Percentiles rank a stretch among this genome's conserved stretches.
Conservation (phyloP, 331 rosid genomes). For the Malus hybrid region DNA sequence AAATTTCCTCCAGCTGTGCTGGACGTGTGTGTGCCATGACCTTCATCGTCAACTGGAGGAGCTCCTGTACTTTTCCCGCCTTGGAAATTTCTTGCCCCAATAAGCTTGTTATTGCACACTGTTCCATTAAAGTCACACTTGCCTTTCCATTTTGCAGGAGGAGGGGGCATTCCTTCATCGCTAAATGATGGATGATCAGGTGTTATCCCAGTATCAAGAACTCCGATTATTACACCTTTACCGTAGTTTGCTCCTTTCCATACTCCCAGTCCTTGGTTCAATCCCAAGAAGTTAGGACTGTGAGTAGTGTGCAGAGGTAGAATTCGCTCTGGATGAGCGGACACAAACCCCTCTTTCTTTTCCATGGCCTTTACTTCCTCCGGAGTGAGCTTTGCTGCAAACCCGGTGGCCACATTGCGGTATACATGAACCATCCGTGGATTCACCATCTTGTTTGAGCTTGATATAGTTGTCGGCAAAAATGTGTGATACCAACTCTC, state of each 20-base stretch:
- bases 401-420: conserved; percentile 37
- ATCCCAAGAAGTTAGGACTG: conserved; percentile 58
- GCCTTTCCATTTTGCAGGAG: conserved; percentile 64
- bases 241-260: conserved; percentile 51
- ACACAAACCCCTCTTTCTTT: conserved; percentile 42
- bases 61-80: neutral
- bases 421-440: conserved; percentile 32
- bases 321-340: conserved; percentile 25
- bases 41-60: conserved; percentile 42
- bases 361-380: conserved; percentile 43
- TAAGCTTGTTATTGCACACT: conserved; percentile 50
- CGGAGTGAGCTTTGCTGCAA: conserved; percentile 43
- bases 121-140: conserved; percentile 41
- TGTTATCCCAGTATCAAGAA: conserved; percentile 50
- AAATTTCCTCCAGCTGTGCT: conserved; percentile 60
- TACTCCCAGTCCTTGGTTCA: conserved; percentile 33
- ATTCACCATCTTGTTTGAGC: neutral
- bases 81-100: conserved; percentile 21
- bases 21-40: conserved; percentile 78
- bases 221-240: conserved; percentile 59
- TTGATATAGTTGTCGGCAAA: neutral
- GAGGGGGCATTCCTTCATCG: conserved; percentile 32
- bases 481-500: conserved; percentile 32
- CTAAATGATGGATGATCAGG: conserved; percentile 59
- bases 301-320: conserved; percentile 57